These are phyloP conservation scores for Phialemoniopsis sp. DNA, from an alignment of 2,329 filamentous ascomycete species.

Conservation along the genomic window DNA sequence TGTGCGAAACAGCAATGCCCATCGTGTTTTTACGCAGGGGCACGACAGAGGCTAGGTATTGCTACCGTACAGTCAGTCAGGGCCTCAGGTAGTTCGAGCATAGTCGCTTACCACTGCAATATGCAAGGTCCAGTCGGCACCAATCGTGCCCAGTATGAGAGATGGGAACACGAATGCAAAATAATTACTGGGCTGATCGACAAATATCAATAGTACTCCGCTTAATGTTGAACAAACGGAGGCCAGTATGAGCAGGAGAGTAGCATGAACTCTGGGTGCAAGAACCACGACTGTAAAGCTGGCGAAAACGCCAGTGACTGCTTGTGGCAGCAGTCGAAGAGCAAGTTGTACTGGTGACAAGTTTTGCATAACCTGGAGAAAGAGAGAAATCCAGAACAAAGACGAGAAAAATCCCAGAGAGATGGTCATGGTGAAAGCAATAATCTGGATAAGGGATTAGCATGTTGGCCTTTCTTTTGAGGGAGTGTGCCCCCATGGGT, in stretches of 20 bases:
- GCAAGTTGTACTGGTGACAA: constrained; percentile 23
- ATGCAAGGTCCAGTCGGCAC: constrained; percentile 21
- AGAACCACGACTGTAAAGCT: constrained; percentile 22
- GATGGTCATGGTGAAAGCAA: constrained; percentile 10
- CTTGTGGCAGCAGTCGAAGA: constrained; percentile 24
- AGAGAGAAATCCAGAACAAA: constrained; percentile 27
- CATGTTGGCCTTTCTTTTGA: no score
- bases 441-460: no score
- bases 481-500: no score
- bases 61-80: not conserved
- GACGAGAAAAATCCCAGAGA: constrained; percentile 25
- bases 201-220: constrained; percentile 23
- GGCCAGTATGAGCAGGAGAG: not conserved
- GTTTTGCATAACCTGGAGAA: constrained; percentile 22
- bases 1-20: constrained; percentile 23
- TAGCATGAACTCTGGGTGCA: constrained; percentile 6
- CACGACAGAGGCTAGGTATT: constrained; percentile 17
- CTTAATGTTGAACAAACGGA: constrained; percentile 16
- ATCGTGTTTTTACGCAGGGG: constrained; percentile 22
- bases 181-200: constrained; percentile 19
- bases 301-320: constrained; percentile 23
- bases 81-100: no score
- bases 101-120: no score
- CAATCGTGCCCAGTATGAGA: constrained; percentile 22
- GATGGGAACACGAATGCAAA: constrained; percentile 24